Evolutionary conservation across 345 rosid genomes (phyloP).

Genomic region (Noccaea bulbosa): DNA sequence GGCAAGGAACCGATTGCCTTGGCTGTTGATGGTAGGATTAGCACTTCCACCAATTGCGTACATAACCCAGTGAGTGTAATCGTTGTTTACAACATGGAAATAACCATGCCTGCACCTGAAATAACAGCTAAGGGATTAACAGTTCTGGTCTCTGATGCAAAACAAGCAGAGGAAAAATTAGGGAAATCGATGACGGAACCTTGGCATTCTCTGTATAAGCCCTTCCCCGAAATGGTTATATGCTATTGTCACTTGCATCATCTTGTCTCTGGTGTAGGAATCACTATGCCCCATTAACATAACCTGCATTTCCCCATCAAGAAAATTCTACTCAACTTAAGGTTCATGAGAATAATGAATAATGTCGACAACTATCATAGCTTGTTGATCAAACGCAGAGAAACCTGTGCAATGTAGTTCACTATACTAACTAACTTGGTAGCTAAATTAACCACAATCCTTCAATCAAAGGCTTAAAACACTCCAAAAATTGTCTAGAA

Average conservation of each 20-base stretch:
- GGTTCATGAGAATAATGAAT: neutral
- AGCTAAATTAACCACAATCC: neutral
- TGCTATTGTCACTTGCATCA: slow-evolving; percentile 95
- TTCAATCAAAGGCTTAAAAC: neutral
- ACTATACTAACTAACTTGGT: slow-evolving; percentile 15
- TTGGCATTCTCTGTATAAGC: slow-evolving; percentile 98
- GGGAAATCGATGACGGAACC: slow-evolving; percentile 44
- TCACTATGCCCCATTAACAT: slow-evolving; percentile 98
- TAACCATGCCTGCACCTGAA: slow-evolving; percentile 95
- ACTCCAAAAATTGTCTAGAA: too few relatives aligned
- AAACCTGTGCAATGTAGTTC: neutral
- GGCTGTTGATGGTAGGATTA: slow-evolving; percentile 93
- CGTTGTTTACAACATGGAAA: slow-evolving; percentile 98
- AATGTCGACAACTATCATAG: neutral
- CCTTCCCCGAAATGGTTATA: slow-evolving; percentile 99
- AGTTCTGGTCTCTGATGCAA: neutral
- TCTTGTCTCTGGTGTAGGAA: slow-evolving; percentile 86
- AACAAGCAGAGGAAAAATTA: neutral
- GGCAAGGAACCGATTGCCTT: slow-evolving; percentile 94
- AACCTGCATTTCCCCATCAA: slow-evolving; percentile 52
- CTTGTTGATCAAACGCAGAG: neutral
- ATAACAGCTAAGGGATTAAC: neutral
- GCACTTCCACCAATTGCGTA: slow-evolving; percentile 99
- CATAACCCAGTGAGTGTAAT: slow-evolving; percentile 98
- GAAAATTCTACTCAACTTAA: neutral